phyloP scores from a whole-genome alignment of 805 yeast genomes.

The Saccharomycopsis capsularis region DNA sequence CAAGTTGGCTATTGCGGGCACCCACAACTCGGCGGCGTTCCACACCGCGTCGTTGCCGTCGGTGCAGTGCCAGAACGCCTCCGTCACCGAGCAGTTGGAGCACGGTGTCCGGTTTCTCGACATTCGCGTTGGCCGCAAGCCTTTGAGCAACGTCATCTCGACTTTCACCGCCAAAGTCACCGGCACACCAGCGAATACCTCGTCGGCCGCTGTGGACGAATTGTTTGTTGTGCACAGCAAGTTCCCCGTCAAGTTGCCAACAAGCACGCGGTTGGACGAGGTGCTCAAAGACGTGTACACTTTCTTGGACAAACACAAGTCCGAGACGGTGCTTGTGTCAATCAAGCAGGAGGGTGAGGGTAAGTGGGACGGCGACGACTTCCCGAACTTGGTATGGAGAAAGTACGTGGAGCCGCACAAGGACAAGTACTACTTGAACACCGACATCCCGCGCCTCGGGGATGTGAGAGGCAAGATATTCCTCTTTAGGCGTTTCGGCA shows the following conservation, averaged over 20 bases:
- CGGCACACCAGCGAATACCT: conserved; percentile 14
- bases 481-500: conserved; percentile 67
- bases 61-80: conserved; percentile 65
- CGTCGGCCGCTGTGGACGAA: conserved; percentile 38
- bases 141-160: conserved; percentile 41
- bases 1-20: conserved; percentile 66
- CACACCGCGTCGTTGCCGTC: conserved; percentile 59
- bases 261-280: conserved; percentile 45
- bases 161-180: conserved; percentile 17
- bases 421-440: conserved; percentile 54
- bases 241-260: conserved; percentile 61
- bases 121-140: conserved; percentile 54
- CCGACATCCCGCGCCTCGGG: conserved; percentile 49
- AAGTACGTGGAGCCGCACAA: conserved; percentile 42
- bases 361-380: conserved; percentile 64
- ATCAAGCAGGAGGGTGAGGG: conserved; percentile 70
- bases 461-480: conserved; percentile 62
- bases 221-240: conserved; percentile 68
- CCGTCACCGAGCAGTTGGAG: conserved; percentile 53
- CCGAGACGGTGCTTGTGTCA: conserved; percentile 61
- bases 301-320: conserved; percentile 43
- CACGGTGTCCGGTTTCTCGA: conserved; percentile 76
- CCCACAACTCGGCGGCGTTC: conserved; percentile 76
- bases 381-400: conserved; percentile 55
- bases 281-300: conserved; percentile 51